These are phyloP conservation scores for Histomonas meleagridis DNA, from an alignment of 208 protist genomes.

Conservation along the genomic window DNA sequence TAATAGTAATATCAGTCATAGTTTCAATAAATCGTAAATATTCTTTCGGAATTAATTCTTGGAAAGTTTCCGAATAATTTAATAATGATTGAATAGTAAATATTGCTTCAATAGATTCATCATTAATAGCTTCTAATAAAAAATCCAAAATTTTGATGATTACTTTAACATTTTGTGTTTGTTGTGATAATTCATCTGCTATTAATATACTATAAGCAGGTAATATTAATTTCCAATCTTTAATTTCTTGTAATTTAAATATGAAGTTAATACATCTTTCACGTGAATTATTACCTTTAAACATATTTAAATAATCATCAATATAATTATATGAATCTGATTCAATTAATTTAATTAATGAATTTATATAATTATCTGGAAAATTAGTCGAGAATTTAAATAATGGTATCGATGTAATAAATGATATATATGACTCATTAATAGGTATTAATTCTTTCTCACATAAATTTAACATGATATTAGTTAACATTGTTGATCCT, in stretches of 20 bases:
- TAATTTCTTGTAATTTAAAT: neutral
- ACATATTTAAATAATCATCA: neutral
- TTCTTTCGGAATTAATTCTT: no score
- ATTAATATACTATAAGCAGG: neutral
- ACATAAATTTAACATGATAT: neutral
- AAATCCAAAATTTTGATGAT: neutral
- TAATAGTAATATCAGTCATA: no score
- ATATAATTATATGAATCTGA: neutral
- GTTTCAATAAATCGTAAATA: no score
- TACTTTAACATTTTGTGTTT: neutral
- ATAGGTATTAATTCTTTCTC: neutral
- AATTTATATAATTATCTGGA: neutral
- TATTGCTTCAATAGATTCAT: neutral
- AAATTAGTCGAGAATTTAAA: neutral
- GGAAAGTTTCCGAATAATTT: no score
- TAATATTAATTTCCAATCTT: neutral
- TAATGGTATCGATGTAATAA: neutral
- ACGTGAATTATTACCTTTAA: no score
- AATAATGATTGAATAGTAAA: neutral
- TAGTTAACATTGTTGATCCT: neutral
- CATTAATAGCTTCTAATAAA: neutral
- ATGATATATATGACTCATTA: neutral
- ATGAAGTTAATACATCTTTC: neutral
- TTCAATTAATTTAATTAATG: neutral
- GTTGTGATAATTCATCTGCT: neutral